These are phyloP conservation scores for Ophiocordyceps camponoti-saundersi DNA, from an alignment of 2,329 filamentous ascomycete species.

Conservation along the genomic window DNA sequence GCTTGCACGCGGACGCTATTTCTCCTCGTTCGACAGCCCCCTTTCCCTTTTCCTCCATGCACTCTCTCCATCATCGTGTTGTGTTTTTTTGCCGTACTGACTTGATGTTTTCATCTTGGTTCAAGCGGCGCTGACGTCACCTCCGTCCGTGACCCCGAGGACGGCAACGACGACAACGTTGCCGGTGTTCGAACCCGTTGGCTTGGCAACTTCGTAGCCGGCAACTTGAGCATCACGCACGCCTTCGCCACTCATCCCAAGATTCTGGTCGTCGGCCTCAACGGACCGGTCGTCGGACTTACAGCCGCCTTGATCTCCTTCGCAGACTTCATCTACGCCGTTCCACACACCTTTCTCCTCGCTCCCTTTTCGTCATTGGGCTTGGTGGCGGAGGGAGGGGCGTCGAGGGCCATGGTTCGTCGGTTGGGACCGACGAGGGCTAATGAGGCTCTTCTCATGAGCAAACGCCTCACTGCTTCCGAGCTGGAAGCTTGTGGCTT, in stretches of 20 bases:
- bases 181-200: slow-evolving; percentile 28
- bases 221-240: slow-evolving; percentile 80
- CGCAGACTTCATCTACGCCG: slow-evolving; percentile 83
- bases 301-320: slow-evolving; percentile 69
- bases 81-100: no score
- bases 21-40: slow-evolving; percentile 61
- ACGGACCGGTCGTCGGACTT: slow-evolving; percentile 80
- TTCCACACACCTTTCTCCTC: slow-evolving; percentile 67
- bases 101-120: no score
- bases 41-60: background rate
- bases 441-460: slow-evolving; percentile 89
- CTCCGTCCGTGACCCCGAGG: slow-evolving; percentile 14
- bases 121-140: slow-evolving; percentile 64
- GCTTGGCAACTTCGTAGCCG: slow-evolving; percentile 57
- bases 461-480: slow-evolving; percentile 53
- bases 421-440: slow-evolving; percentile 66
- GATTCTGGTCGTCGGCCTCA: slow-evolving; percentile 78
- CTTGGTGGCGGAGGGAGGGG: slow-evolving; percentile 76
- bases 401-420: slow-evolving; percentile 61
- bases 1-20: slow-evolving; percentile 66
- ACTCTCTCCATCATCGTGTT: background rate
- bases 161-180: slow-evolving; percentile 4
- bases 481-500: slow-evolving; percentile 66
- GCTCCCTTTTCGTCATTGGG: slow-evolving; percentile 86
- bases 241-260: slow-evolving; percentile 90